Evolutionary conservation across 2,329 filamentous ascomycete genomes (phyloP).

Genomic region (Trichoderma simmonsii): DNA sequence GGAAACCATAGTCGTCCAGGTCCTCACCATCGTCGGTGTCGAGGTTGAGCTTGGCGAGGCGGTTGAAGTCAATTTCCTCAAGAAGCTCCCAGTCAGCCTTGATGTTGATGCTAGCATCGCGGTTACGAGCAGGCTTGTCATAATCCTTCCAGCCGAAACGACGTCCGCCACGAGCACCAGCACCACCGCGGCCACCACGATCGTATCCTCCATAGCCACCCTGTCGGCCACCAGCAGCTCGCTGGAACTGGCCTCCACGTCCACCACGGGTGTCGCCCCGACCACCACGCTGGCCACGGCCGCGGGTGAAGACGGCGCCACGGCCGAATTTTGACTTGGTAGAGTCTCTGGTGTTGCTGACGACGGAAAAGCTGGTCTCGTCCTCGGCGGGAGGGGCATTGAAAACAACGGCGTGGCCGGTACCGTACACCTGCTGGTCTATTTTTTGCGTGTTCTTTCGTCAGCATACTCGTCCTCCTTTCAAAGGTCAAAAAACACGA

Average conservation of each 20-base stretch:
- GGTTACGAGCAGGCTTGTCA: constrained; percentile 95
- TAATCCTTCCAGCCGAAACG: constrained; percentile 98
- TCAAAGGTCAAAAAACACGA: not conserved
- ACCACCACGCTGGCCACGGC: constrained; percentile 72
- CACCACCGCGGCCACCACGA: constrained; percentile 65
- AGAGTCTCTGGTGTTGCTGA: constrained; percentile 88
- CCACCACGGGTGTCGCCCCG: constrained; percentile 61
- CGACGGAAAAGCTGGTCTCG: constrained; percentile 95
- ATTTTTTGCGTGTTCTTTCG: constrained; percentile 12
- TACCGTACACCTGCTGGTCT: constrained; percentile 97
- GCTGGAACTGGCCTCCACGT: constrained; percentile 62
- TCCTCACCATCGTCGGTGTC: constrained; percentile 95
- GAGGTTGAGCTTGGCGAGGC: constrained; percentile 90
- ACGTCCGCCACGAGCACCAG: constrained; percentile 69
- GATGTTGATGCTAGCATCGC: constrained; percentile 93
- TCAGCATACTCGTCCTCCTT: not conserved
- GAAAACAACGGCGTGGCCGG: constrained; percentile 82
- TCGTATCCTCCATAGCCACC: constrained; percentile 62
- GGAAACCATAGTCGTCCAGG: constrained; percentile 90
- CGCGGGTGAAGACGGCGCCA: constrained; percentile 84
- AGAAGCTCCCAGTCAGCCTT: constrained; percentile 93
- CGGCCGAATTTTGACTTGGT: constrained; percentile 84
- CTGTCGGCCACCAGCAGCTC: constrained; percentile 66
- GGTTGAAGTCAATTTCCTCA: constrained; percentile 98
- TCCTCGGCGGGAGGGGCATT: constrained; percentile 90